Evolutionary conservation across 2,329 filamentous ascomycete genomes (phyloP), one percentile per base, ranked within the genome.

Genomic region (Calonectria pseudoturangicola): DNA sequence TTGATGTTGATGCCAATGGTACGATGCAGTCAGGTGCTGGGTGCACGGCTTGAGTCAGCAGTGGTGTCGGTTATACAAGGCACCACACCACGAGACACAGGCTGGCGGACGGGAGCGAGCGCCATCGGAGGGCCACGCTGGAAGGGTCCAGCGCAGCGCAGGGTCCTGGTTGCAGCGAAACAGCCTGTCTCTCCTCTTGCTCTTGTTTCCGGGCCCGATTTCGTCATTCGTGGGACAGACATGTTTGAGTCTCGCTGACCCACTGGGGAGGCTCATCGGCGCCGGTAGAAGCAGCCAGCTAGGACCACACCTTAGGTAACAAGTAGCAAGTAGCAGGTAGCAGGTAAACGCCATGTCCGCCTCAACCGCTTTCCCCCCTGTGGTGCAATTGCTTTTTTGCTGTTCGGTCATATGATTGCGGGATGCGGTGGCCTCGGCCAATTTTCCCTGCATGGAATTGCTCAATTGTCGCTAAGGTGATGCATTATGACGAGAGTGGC

Each of bases 1-100:
- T 36, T 36, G 64, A n/a, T 43, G 58, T 68, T 30, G 60, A 60
- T 48, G 65, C 27, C 28, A 16, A 58, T 74, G 74, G 74, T 72
- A 25, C 74, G 64, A 75, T 75, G 67, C 70, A 72, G 67, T 74
- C 74, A 74, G 74, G 74, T 56, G 74, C 60, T 39, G 39, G 27
- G n/a, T 7, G 68, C 28, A 16, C 18, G 64, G 67, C 71, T 33
- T 73, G 70, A 73, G 66, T 71, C 67, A 68, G 64, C 66, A 66
- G 68, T 70, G n/a, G 65, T 62, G 62, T 21, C 41, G 45, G 27
- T 43, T 58, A 39, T 30, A 66, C 66, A 62, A 51, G 63, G 33
- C 39, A 60, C 56, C 56, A 71, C 64, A 68, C 70, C 64, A 68
- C 56, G 13, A 33, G 63, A 51, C 63, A 27, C 21, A 36, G 9